These are phyloP conservation scores for Daldinia caldariorum DNA, from an alignment of 495 filamentous ascomycete species.

Conservation along the genomic window DNA sequence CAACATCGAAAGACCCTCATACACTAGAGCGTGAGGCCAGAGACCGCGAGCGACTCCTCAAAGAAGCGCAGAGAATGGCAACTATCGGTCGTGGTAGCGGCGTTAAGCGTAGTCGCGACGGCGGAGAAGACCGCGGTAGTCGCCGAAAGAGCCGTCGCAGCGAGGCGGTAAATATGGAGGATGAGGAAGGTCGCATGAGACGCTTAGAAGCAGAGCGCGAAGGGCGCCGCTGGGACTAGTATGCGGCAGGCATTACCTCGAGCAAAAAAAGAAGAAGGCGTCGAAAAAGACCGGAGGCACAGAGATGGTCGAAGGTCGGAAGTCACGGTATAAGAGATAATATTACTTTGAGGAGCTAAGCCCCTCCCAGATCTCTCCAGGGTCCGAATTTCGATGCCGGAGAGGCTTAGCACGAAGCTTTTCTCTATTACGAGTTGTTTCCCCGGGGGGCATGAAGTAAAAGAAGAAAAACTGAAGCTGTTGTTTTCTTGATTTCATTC, in stretches of 20 bases:
- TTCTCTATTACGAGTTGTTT: background rate
- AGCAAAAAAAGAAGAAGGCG: too few relatives aligned
- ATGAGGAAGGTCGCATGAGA: slow-evolving; percentile 62
- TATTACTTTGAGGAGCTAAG: background rate
- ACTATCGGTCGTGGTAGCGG: slow-evolving; percentile 47
- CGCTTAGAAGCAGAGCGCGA: slow-evolving; percentile 62
- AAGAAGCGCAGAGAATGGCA: slow-evolving; percentile 79
- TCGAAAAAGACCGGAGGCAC: background rate
- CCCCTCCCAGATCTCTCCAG: background rate
- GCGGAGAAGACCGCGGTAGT: slow-evolving; percentile 53
- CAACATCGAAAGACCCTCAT: slow-evolving; percentile 66
- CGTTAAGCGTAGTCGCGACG: slow-evolving; percentile 56
- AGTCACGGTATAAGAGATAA: background rate
- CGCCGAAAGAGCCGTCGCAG: slow-evolving; percentile 55
- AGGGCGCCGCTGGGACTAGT: slow-evolving; percentile 54
- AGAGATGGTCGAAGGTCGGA: background rate
- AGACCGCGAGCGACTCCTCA: slow-evolving; percentile 77
- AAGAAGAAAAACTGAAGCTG: background rate
- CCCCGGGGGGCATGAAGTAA: background rate
- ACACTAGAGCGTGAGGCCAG: slow-evolving; percentile 79
- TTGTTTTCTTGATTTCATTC: slow-evolving; percentile 2
- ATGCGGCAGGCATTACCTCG: background rate
- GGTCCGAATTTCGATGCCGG: background rate
- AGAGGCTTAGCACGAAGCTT: background rate
- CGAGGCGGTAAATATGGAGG: slow-evolving; percentile 55